phyloP scores from a whole-genome alignment of 306 rosid species.

The Mimosa pudica region DNA sequence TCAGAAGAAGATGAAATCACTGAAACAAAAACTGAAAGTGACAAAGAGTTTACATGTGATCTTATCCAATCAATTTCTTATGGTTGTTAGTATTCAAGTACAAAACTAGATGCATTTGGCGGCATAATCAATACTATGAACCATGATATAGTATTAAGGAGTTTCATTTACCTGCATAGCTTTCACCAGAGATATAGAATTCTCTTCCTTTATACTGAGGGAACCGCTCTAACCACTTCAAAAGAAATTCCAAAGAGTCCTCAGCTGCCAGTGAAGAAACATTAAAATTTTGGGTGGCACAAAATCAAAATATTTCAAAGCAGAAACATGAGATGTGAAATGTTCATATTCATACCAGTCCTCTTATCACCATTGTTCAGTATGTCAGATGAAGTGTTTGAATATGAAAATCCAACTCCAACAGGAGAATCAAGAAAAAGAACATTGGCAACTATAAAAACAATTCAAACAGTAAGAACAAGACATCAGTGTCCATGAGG shows the following conservation, averaged over 20 bases:
- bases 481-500: neutral
- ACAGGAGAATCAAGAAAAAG: slow-evolving; percentile 82
- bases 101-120: neutral
- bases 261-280: slow-evolving; percentile 52
- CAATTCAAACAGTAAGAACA: slow-evolving; percentile 23
- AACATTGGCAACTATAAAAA: slow-evolving; percentile 77
- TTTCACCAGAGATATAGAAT: slow-evolving; percentile 79
- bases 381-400: slow-evolving; percentile 70
- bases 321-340: slow-evolving; percentile 14
- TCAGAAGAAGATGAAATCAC: slow-evolving; percentile 14
- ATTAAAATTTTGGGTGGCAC: slow-evolving; percentile 17
- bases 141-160: neutral
- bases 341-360: slow-evolving; percentile 52
- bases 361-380: slow-evolving; percentile 72
- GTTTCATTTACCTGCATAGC: slow-evolving; percentile 75
- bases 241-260: slow-evolving; percentile 65
- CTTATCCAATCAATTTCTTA: slow-evolving; percentile 10
- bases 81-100: neutral
- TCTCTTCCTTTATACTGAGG: slow-evolving; percentile 71
- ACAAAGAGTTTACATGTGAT: slow-evolving; percentile 10
- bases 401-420: slow-evolving; percentile 97
- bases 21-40: slow-evolving; percentile 1
- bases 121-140: neutral
- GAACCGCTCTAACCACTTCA: slow-evolving; percentile 86
- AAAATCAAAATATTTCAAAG: slow-evolving; percentile 18